These are phyloP conservation scores for Cutaneotrichosporon sp. DNA, from an alignment of 1,284 basidiomycete genomes.

Conservation along the genomic window DNA sequence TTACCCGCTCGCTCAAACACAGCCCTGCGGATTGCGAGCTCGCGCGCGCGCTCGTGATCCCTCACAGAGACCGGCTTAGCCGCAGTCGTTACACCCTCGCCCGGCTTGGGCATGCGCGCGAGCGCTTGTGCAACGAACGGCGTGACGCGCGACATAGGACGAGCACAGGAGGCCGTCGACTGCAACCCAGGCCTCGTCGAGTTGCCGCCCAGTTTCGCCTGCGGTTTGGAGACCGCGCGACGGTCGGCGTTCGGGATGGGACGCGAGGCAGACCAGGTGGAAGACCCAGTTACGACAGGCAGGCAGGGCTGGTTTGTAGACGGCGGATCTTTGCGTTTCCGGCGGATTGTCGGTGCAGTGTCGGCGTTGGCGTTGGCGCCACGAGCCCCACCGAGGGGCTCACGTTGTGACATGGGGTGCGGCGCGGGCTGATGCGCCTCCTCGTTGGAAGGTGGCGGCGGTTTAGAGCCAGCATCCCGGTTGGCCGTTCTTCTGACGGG, in stretches of 20 bases:
- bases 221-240: not conserved
- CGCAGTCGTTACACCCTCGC: slow-evolving; percentile 25
- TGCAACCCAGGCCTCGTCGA: not conserved
- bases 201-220: not conserved
- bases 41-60: slow-evolving; percentile 32
- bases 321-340: slow-evolving; percentile 9
- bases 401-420: not conserved
- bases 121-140: slow-evolving; percentile 36
- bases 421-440: not conserved
- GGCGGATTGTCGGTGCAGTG: not conserved
- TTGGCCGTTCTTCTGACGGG: not conserved
- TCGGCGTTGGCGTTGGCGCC: not conserved
- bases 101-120: slow-evolving; percentile 34
- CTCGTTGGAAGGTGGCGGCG: too few species aligned
- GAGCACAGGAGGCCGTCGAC: not conserved
- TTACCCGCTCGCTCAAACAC: slow-evolving; percentile 32
- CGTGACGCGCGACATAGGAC: slow-evolving; percentile 12
- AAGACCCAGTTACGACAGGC: not conserved
- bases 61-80: slow-evolving; percentile 27
- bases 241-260: too few species aligned
- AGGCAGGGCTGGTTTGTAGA: not conserved
- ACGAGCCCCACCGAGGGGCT: not conserved
- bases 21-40: slow-evolving; percentile 27
- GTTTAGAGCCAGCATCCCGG: not conserved
- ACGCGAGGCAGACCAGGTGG: not conserved